Evolutionary conservation across 2,329 filamentous ascomycete genomes (phyloP), one percentile per base, ranked within the genome.

Genomic region (Trichothecium sympodiale): DNA sequence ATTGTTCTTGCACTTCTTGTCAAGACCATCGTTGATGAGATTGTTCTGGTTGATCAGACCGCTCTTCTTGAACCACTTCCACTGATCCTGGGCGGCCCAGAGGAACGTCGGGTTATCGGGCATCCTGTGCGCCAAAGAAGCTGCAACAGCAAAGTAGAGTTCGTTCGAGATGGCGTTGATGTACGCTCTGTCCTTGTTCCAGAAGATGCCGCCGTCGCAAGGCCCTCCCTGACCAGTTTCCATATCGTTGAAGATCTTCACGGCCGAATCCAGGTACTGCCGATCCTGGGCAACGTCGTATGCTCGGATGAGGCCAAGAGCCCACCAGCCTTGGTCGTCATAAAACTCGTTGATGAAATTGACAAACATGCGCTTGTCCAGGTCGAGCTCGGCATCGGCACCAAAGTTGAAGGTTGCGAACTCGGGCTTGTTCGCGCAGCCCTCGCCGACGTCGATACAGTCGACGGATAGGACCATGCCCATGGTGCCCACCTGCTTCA

Each of bases 271-370:
- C 28, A 79, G 65, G 43, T 74, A 79, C n/a, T 61, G 58, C 2
- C 43, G 26, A 31, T 76, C 57, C 3, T 58, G 54, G 0, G 72
- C 73, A 13, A 72, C 55, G 46, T 79, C 74, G 46, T 64, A 74
- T 4, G 69, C 59, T 17, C 67, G 63, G 36, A 78, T 68, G 61
- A 73, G 67, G 14, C 61, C 74, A 39, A 78, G 59, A 8, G 66
- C 72, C 74, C 74, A 79, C 74, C 74, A 78, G n/a, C 70, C 65
- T 47, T 73, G 68, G 45, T 78, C 74, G 42, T 79, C 74, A 43
- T 73, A 74, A 39, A 56, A 74, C 6, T 65, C 61, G 40, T 74
- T 71, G 37, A 67, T 51, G 46, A 71, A 74, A 37, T 60, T 50
- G 4, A 46, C 41, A 35, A 51, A 56, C 17, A 45, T 43, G 5